A percentile compares a stretch with the other conserved stretches of the same genome.
Conservation (phyloP, 495 filamentous ascomycete species). For the Hypomontagnella monticulosa region DNA sequence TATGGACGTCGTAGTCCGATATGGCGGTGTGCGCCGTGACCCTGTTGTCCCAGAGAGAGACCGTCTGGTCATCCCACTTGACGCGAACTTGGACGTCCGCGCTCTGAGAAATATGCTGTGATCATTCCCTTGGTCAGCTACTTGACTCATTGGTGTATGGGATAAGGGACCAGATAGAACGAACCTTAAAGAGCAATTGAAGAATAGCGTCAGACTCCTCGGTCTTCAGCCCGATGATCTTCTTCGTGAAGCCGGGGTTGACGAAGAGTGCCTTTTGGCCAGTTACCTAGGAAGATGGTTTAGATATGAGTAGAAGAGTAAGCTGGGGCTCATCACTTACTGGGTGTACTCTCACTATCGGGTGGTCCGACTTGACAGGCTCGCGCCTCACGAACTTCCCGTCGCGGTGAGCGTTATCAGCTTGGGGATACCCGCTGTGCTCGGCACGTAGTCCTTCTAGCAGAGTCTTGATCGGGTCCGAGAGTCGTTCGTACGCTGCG, state of each 20-base stretch:
- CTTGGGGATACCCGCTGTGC: constrained; percentile 78
- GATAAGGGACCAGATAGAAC: constrained; percentile 45
- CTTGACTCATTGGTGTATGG: not conserved
- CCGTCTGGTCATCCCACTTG: constrained; percentile 73
- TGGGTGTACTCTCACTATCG: constrained; percentile 76
- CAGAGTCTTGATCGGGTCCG: constrained; percentile 72
- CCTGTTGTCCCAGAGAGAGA: constrained; percentile 82
- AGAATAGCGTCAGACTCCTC: constrained; percentile 75
- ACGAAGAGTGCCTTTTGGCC: constrained; percentile 83
- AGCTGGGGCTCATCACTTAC: constrained; percentile 14
- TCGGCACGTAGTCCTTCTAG: constrained; percentile 76
- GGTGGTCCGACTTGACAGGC: constrained; percentile 72
- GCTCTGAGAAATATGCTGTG: constrained; percentile 51
- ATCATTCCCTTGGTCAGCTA: not conserved
- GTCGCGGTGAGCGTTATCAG: constrained; percentile 66
- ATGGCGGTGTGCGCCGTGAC: constrained; percentile 67
- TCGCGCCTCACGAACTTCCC: constrained; percentile 74
- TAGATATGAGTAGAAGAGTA: not conserved
- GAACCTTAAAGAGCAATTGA: constrained; percentile 69
- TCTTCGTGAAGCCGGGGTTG: constrained; percentile 83
- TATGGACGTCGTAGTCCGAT: constrained; percentile 60
- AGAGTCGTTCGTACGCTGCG: constrained; percentile 76
- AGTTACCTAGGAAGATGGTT: constrained; percentile 58
- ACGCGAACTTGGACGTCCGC: constrained; percentile 78
- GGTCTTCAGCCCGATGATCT: constrained; percentile 76